phyloP scores from a whole-genome alignment of 495 filamentous ascomycete species.

The Hypoxylon fuscum region DNA sequence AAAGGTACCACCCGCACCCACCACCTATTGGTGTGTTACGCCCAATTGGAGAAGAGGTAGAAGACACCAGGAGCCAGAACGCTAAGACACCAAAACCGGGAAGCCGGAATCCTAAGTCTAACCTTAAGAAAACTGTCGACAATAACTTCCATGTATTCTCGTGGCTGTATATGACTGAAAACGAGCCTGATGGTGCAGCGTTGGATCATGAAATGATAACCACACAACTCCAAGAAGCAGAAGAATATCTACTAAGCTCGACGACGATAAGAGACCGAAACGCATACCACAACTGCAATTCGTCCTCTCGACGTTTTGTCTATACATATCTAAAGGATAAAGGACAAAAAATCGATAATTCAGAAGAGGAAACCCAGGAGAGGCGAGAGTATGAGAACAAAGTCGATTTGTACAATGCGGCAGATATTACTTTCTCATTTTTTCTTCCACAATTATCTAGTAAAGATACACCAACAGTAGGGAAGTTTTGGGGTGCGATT shows the following conservation, averaged over 20 bases:
- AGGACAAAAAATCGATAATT: constrained; percentile 17
- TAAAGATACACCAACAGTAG: constrained; percentile 35
- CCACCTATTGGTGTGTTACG: constrained; percentile 20
- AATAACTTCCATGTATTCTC: constrained; percentile 41
- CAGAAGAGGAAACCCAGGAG: constrained; percentile 11
- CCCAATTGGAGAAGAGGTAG: neutral
- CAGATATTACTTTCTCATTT: constrained; percentile 46
- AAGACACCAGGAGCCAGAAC: neutral
- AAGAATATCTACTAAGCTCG: constrained; percentile 25
- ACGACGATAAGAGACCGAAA: constrained; percentile 30
- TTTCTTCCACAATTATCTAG: constrained; percentile 42
- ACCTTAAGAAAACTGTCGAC: neutral
- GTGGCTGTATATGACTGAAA: constrained; percentile 22
- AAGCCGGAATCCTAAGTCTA: neutral
- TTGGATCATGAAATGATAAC: constrained; percentile 10
- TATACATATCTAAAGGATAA: constrained; percentile 17
- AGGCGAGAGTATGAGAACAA: constrained; percentile 36
- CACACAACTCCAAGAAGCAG: constrained; percentile 25
- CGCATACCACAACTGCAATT: constrained; percentile 18
- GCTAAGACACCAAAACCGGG: neutral
- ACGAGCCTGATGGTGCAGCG: neutral
- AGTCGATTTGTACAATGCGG: constrained; percentile 44
- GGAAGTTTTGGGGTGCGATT: constrained; percentile 51
- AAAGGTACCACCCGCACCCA: constrained; percentile 19
- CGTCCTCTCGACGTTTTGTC: constrained; percentile 16